These are phyloP conservation scores for Xylariales sp. DNA, from an alignment of 2,329 filamentous ascomycete species.

Conservation along the genomic window DNA sequence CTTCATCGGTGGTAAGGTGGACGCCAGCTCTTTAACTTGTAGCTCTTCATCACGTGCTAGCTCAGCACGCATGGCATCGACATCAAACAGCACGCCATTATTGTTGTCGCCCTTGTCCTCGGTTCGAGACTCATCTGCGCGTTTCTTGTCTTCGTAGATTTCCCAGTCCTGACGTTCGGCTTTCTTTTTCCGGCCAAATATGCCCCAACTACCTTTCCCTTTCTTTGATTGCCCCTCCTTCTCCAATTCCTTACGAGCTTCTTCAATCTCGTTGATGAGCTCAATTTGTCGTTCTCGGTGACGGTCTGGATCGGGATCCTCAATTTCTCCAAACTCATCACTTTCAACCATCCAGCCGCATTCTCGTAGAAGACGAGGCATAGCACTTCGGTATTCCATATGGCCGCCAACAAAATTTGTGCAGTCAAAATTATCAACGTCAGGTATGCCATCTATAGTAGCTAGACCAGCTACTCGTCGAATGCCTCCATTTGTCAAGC, in stretches of 20 bases:
- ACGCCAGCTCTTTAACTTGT: slow-evolving; percentile 83
- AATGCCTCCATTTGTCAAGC: slow-evolving; percentile 91
- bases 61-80: slow-evolving; percentile 92
- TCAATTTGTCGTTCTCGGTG: slow-evolving; percentile 89
- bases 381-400: slow-evolving; percentile 95
- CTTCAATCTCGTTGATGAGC: slow-evolving; percentile 95
- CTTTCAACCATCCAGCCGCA: slow-evolving; percentile 92
- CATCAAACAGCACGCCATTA: slow-evolving; percentile 84
- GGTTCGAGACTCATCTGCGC: slow-evolving; percentile 43
- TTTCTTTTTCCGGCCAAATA: slow-evolving; percentile 87
- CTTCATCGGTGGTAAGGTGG: slow-evolving; percentile 90
- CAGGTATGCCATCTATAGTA: slow-evolving; percentile 78
- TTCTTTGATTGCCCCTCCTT: slow-evolving; percentile 77
- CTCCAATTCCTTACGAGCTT: slow-evolving; percentile 87
- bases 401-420: slow-evolving; percentile 89
- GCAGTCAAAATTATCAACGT: slow-evolving; percentile 89
- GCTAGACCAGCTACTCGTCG: slow-evolving; percentile 87
- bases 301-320: slow-evolving; percentile 96
- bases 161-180: slow-evolving; percentile 90
- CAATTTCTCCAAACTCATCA: slow-evolving; percentile 95
- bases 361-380: slow-evolving; percentile 87
- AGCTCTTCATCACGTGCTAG: slow-evolving; percentile 74
- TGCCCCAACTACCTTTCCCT: slow-evolving; percentile 62
- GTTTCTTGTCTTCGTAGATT: slow-evolving; percentile 81
- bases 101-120: slow-evolving; percentile 65